phyloP scores from a whole-genome alignment of 768 basidiomycete species.

The Trametes punicea region DNA sequence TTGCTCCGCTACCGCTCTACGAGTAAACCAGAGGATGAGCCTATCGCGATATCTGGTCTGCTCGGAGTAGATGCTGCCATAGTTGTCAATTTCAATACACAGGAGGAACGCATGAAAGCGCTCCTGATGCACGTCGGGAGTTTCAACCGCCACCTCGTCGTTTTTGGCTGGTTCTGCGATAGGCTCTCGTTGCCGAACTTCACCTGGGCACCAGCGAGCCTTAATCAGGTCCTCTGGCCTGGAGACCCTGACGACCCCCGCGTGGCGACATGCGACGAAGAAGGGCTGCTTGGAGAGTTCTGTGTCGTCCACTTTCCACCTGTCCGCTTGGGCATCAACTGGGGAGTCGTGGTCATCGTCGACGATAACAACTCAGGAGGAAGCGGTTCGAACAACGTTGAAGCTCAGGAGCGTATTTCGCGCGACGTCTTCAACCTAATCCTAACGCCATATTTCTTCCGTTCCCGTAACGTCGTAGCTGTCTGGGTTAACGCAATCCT shows the following conservation, averaged over 20 bases:
- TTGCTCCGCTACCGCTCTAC: background rate
- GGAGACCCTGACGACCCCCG: background rate
- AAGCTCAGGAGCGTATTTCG: too few species aligned
- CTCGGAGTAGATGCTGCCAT: background rate
- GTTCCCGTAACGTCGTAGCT: background rate
- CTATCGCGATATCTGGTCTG: constrained; percentile 7
- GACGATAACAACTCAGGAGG: background rate
- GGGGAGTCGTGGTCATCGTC: background rate
- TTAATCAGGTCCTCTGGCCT: background rate
- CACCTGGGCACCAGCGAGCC: background rate
- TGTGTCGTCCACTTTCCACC: background rate
- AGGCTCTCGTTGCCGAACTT: background rate
- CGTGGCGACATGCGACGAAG: background rate
- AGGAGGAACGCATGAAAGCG: background rate
- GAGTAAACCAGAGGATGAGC: constrained; percentile 7
- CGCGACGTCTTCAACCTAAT: background rate
- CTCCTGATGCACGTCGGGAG: background rate
- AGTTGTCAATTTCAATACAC: background rate
- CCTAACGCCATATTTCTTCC: background rate
- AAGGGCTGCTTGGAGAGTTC: background rate
- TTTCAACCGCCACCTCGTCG: background rate
- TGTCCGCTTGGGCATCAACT: background rate
- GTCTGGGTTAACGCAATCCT: background rate
- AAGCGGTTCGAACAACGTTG: background rate
- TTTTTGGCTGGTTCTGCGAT: background rate